Conservation (phyloP, 75 land plant genomes). For the Isoetes taiwanensis region DNA sequence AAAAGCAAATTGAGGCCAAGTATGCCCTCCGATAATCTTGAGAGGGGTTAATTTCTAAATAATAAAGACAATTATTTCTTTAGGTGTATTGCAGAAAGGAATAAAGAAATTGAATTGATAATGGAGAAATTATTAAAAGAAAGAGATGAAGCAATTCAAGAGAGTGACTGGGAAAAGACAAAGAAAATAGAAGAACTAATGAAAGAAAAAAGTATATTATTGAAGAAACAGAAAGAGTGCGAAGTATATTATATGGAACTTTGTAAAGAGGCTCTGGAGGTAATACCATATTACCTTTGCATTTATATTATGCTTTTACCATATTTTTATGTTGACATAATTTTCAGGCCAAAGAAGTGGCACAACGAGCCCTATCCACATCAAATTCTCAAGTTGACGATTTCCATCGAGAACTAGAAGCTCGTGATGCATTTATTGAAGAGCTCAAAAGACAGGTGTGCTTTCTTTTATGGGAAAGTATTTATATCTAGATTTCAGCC, state of each 20-base stretch:
- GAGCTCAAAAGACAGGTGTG: constrained; percentile 16
- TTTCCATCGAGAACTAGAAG: constrained; percentile 3
- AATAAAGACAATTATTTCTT: neutral
- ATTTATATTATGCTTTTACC: neutral
- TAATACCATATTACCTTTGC: neutral
- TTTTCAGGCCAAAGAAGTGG: constrained; percentile 5
- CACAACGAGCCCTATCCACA: constrained; percentile 6
- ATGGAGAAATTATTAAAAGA: constrained; percentile 16
- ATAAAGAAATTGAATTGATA: constrained; percentile 18
- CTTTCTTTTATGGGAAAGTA: too few species aligned
- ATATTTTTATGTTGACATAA: neutral
- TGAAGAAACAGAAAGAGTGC: constrained; percentile 12
- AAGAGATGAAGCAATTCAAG: constrained; percentile 11
- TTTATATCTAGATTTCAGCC: too few species aligned
- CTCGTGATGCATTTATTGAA: constrained; percentile 10
- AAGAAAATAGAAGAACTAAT: constrained; percentile 10
- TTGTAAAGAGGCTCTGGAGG: constrained; percentile 14
- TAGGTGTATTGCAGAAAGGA: constrained; percentile 15
- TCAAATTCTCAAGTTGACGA: neutral
- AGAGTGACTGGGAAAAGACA: constrained; percentile 7
- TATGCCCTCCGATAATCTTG: neutral
- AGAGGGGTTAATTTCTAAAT: neutral
- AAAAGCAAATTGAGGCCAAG: constrained; percentile 12
- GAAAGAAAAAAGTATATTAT: constrained; percentile 9
- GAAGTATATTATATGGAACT: constrained; percentile 10